phyloP scores from a whole-genome alignment of 768 basidiomycete genomes.

The Phanerochaete sordida region DNA sequence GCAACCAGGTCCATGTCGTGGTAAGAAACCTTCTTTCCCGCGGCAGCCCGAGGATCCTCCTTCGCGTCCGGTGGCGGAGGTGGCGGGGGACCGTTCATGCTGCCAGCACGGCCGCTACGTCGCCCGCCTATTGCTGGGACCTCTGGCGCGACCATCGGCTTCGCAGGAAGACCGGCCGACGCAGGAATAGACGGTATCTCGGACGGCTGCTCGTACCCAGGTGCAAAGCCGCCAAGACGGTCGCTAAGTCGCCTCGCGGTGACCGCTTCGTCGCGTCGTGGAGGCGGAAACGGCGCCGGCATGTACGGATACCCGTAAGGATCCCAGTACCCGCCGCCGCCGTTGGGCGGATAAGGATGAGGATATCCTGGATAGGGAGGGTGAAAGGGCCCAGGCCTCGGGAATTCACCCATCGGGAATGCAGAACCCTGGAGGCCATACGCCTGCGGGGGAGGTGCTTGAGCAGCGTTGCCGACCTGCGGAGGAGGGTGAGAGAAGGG shows the following conservation, averaged over 20 bases:
- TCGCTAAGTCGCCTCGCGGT: slow-evolving; percentile 69
- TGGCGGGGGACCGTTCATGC: slow-evolving; percentile 54
- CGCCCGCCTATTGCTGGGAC: slow-evolving; percentile 28
- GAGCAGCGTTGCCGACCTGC: slow-evolving; percentile 53
- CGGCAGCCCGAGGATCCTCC: slow-evolving; percentile 89
- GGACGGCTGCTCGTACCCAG: slow-evolving; percentile 35
- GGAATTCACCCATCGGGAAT: slow-evolving; percentile 28
- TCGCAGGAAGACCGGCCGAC: slow-evolving; percentile 75
- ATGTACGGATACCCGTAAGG: slow-evolving; percentile 41
- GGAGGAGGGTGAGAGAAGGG: slow-evolving; percentile 80
- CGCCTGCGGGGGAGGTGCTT: slow-evolving; percentile 78
- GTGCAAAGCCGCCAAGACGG: slow-evolving; percentile 75
- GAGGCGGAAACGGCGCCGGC: slow-evolving; percentile 35
- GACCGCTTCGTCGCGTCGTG: slow-evolving; percentile 57
- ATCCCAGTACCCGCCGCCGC: slow-evolving; percentile 42
- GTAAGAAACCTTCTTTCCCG: slow-evolving; percentile 87
- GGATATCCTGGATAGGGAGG: slow-evolving; percentile 34
- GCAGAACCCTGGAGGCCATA: slow-evolving; percentile 72
- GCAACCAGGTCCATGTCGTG: slow-evolving; percentile 95
- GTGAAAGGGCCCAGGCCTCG: slow-evolving; percentile 41
- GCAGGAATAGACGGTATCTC: slow-evolving; percentile 44
- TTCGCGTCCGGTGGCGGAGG: slow-evolving; percentile 86
- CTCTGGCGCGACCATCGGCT: slow-evolving; percentile 51
- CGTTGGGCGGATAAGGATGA: slow-evolving; percentile 35
- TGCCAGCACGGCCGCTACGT: slow-evolving; percentile 36